Percentiles rank a stretch among this genome's conserved stretches.
These are phyloP conservation scores for Corylus americana DNA, from an alignment of 306 rosid genomes.

Conservation along the genomic window DNA sequence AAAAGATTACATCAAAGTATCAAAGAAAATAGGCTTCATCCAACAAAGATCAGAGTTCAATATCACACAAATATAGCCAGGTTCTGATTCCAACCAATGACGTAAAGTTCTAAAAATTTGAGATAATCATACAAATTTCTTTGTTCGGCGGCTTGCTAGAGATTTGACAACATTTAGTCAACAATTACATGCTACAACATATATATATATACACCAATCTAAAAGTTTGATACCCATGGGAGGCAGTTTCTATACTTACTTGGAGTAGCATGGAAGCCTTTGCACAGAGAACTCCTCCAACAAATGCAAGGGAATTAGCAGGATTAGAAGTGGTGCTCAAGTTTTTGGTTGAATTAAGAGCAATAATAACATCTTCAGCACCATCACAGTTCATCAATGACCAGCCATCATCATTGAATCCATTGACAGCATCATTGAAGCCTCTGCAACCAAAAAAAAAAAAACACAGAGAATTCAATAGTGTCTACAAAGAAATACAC, in stretches of 20 bases:
- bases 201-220: neutral
- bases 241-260: slow-evolving; percentile 48
- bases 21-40: neutral
- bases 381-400: slow-evolving; percentile 77
- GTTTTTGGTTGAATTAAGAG: slow-evolving; percentile 78
- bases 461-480: neutral
- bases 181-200: neutral
- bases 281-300: slow-evolving; percentile 94
- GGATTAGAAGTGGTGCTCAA: slow-evolving; percentile 63
- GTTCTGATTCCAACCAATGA: neutral
- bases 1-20: neutral
- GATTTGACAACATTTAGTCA: neutral
- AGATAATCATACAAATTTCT: neutral
- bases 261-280: slow-evolving; percentile 98
- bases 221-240: neutral
- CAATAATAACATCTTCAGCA: slow-evolving; percentile 82
- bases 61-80: neutral
- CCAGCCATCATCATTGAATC: slow-evolving; percentile 98
- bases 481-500: neutral
- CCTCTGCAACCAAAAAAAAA: slow-evolving; percentile 55
- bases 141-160: neutral
- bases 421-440: slow-evolving; percentile 95
- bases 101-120: neutral
- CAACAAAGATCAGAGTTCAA: neutral
- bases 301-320: slow-evolving; percentile 65